Evolutionary conservation across 2,329 filamentous ascomycete species (phyloP), one percentile per base, ranked within the genome.

Genomic region (Talaromyces albobiverticillius): DNA sequence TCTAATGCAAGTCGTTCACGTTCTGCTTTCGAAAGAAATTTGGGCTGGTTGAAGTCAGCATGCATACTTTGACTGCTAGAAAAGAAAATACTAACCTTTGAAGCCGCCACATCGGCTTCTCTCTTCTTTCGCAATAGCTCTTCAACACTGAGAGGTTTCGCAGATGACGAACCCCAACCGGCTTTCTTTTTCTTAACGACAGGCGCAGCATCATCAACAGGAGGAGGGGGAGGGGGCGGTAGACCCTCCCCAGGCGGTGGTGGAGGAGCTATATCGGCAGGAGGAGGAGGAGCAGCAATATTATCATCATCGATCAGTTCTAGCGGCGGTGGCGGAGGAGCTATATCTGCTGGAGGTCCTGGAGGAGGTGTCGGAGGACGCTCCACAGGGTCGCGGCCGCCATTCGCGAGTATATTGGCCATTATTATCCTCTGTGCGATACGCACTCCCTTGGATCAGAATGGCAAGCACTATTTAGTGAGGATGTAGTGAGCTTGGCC

Each of bases 71-170:
- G n/a, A n/a, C n/a, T n/a, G n/a, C n/a, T 7, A 55, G 50, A 16
- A 38, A 9, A 13, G 22, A 13, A 9, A 36, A 25, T 20, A 50
- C 18, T 25, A 40, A 83, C 81, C 74, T 94, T 96, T 53, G 89
- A 82, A 9, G 90, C 87, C 14, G 88, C 90, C 32, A 88, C 88
- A 72, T 94, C 90, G 25, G 89, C 87, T 58, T 89, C 90, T 67
- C 88, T 89, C 79, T 95, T 95, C 74, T 92, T 88, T 61, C 85
- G 84, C 20, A 96, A 74, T 4, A 96, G 81, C 63, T 95, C 89
- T 71, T 96, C 91, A 54, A 96, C 86, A 67, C 90, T 92, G 46
- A 95, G 76, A 8, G 88, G 88, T 6, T 68, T 67, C 6, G 67
- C 58, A 45, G 69, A 64, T 60, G 74, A 73, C 56, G 72, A 50